Conservation (phyloP, 2,329 filamentous ascomycete species). For the Alternaria incomplexa region DNA sequence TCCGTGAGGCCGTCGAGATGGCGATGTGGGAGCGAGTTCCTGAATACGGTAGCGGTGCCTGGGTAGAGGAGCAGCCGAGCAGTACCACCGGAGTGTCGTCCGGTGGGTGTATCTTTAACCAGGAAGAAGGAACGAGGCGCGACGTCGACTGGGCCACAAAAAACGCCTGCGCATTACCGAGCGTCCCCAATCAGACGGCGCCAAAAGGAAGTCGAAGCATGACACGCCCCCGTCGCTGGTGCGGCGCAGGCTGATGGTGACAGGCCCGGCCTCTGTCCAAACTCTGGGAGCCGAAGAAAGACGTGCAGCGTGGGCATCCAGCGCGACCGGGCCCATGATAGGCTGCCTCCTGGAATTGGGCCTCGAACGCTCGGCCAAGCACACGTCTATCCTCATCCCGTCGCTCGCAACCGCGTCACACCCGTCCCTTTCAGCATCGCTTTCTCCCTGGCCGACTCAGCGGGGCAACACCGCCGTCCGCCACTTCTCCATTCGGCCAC, state of each 20-base stretch:
- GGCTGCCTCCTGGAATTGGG: constrained; percentile 13
- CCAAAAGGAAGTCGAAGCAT: constrained; percentile 7
- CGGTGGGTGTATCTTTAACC: not conserved
- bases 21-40: not conserved
- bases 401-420: constrained; percentile 3
- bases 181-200: constrained; percentile 20
- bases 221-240: constrained; percentile 8
- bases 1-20: not conserved
- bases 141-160: constrained; percentile 1
- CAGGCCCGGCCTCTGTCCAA: constrained; percentile 3
- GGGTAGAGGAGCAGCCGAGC: constrained; percentile 27
- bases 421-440: not conserved
- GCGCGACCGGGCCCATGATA: constrained; percentile 20
- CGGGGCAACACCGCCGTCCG: not conserved
- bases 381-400: constrained; percentile 1
- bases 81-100: not conserved
- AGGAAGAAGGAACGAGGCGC: not conserved
- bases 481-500: not conserved
- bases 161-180: constrained; percentile 3
- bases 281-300: constrained; percentile 4
- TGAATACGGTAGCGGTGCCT: constrained; percentile 7
- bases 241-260: constrained; percentile 13
- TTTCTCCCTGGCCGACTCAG: not conserved
- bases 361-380: constrained; percentile 12
- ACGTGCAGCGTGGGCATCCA: constrained; percentile 3